Evolutionary conservation across 495 filamentous ascomycete genomes (phyloP).

Genomic region (Penicillium roqueforti): DNA sequence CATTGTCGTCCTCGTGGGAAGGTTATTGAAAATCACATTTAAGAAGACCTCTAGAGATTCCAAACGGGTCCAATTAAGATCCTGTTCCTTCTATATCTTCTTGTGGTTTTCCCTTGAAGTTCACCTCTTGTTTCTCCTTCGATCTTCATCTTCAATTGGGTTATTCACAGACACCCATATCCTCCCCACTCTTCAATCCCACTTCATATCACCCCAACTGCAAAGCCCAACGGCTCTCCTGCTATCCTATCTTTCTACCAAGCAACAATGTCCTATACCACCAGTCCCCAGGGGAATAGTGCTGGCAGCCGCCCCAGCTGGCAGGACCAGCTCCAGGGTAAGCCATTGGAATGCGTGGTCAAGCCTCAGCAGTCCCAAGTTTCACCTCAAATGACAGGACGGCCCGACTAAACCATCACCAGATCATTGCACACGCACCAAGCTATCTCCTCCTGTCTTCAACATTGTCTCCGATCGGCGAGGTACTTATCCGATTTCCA

Average conservation of each 20-base stretch:
- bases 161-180: slow-evolving; percentile 4
- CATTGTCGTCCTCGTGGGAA: slow-evolving; percentile 30
- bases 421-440: slow-evolving; percentile 59
- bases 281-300: slow-evolving; percentile 20
- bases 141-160: slow-evolving; percentile 7
- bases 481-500: slow-evolving; percentile 48
- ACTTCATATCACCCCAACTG: slow-evolving; percentile 8
- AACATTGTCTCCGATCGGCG: slow-evolving; percentile 74
- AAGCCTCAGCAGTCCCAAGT: not conserved
- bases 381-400: not conserved
- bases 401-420: slow-evolving; percentile 20
- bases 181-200: slow-evolving; percentile 10
- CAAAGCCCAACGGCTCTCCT: not conserved
- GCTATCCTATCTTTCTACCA: slow-evolving; percentile 5
- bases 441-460: slow-evolving; percentile 56
- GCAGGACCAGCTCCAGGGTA: slow-evolving; percentile 53
- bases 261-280: slow-evolving; percentile 31
- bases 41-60: slow-evolving; percentile 22
- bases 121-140: slow-evolving; percentile 8
- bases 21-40: slow-evolving; percentile 18
- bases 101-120: slow-evolving; percentile 2
- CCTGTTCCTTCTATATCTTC: slow-evolving; percentile 15
- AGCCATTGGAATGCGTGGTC: slow-evolving; percentile 18
- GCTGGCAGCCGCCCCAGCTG: slow-evolving; percentile 30
- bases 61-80: slow-evolving; percentile 20